Evolutionary conservation across 108 stramenopile genomes (phyloP).

Genomic region (Cyclotella kingstonii): DNA sequence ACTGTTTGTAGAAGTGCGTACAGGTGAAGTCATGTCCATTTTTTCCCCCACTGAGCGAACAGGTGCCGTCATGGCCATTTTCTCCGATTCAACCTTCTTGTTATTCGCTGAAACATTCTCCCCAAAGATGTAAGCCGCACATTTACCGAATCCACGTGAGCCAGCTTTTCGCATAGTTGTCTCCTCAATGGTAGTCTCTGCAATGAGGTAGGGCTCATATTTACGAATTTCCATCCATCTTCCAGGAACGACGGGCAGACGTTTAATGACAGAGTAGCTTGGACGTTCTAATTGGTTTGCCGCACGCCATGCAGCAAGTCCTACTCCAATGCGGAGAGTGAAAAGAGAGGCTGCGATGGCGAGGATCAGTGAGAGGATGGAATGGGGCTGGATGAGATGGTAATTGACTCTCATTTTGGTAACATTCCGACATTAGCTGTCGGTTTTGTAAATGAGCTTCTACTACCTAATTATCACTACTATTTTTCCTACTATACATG

Average conservation of each 20-base stretch:
- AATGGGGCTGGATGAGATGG: background rate
- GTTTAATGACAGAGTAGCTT: slow-evolving; percentile 43
- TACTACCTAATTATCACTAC: too few species aligned
- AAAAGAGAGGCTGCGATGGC: slow-evolving; percentile 17
- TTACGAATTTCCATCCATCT: slow-evolving; percentile 49
- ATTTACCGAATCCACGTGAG: slow-evolving; percentile 43
- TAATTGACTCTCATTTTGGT: slow-evolving; percentile 2
- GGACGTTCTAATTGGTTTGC: slow-evolving; percentile 57
- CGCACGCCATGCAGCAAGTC: slow-evolving; percentile 48
- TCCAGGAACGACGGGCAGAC: slow-evolving; percentile 18
- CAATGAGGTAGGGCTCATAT: slow-evolving; percentile 65
- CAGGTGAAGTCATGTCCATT: slow-evolving; percentile 70
- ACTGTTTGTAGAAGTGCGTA: slow-evolving; percentile 36
- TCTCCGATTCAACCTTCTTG: slow-evolving; percentile 13
- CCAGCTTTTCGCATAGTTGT: slow-evolving; percentile 46
- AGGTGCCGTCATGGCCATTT: slow-evolving; percentile 63
- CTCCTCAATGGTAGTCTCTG: slow-evolving; percentile 54
- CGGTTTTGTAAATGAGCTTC: too few species aligned
- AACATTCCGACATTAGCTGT: too few species aligned
- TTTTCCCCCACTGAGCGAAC: slow-evolving; percentile 50
- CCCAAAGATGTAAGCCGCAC: slow-evolving; percentile 69
- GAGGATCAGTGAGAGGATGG: slow-evolving; percentile 10
- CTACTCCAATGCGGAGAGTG: slow-evolving; percentile 45
- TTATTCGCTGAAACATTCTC: slow-evolving; percentile 39
- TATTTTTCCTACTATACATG: too few species aligned